phyloP scores from a whole-genome alignment of 2,329 filamentous ascomycete genomes.

The Botrytis porri region DNA sequence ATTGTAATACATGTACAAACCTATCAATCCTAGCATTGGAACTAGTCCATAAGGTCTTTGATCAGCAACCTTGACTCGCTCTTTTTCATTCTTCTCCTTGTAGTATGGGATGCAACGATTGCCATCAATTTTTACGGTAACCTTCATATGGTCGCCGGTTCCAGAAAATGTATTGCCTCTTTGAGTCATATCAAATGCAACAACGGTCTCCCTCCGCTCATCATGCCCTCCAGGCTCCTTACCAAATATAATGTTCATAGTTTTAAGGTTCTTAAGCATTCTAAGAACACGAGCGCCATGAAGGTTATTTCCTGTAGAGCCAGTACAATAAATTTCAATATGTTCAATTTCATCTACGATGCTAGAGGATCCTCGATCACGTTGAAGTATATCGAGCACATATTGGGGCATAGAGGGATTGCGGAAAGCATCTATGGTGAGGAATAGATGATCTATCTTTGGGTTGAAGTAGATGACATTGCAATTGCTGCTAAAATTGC shows the following conservation, averaged over 20 bases:
- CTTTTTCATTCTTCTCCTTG: neutral
- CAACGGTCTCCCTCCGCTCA: neutral
- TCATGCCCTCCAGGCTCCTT: neutral
- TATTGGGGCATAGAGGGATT: neutral
- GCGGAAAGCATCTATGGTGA: neutral
- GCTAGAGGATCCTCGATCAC: neutral
- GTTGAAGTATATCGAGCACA: neutral
- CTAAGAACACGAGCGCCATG: neutral
- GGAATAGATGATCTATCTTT: neutral
- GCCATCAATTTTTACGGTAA: neutral
- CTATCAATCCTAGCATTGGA: neutral
- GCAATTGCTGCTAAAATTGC: neutral
- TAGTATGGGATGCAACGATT: neutral
- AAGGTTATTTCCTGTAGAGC: neutral
- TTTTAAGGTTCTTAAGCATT: neutral
- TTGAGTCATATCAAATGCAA: neutral
- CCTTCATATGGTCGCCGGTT: neutral
- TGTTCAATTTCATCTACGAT: neutral
- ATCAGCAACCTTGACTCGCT: neutral
- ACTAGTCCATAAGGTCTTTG: neutral
- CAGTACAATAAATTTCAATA: neutral
- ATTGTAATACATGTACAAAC: neutral
- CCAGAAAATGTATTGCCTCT: neutral
- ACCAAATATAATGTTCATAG: neutral
- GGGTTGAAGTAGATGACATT: neutral